Base-by-base conservation (phyloP, 805 yeast genomes). In the Saccharomycopsis synnaedendra region DNA sequence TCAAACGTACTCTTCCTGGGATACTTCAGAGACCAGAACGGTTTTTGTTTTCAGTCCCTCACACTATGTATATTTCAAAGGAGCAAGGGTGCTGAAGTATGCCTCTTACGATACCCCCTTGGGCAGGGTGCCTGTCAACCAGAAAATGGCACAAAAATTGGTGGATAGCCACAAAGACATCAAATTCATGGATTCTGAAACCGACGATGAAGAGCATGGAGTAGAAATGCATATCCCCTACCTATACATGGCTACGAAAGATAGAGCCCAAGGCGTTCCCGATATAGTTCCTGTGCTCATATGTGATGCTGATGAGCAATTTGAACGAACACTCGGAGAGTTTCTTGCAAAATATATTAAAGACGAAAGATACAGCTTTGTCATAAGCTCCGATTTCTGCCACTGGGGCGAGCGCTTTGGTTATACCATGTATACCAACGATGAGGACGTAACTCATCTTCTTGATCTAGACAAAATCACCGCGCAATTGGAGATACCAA, bases 211-310 rank as follows among this genome's bases (percentile, higher is more conserved):
- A 11, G 98, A 93, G 61, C 98, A 93, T 61, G 82, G 93, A 45
- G 76, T 93, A 57, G 98, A 93, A 58, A 85, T 93, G 96, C 97
- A 93, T 63, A 73, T 82, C 59, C 96, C 97, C 0, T 80, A 76
- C 51, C 65, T 85, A 5, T 71, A 75, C 56, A 71, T 75, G 50
- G 64, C 72, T 46, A 69, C 80, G 6, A 56, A 65, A 28, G 56
- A 58, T 45, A 45, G 58, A 3, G 51, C 63, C 3, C 63, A 49
- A 53, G 69, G 55, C n/a, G 54, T 45, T 52, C 81, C 69, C 9
- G 62, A 60, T 34, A 74, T 90, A 5, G 71, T 93, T 2, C 98
- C 98, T 0, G 75, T 93, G 41, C 69, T 90, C 74, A 72, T 93
- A 4, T 81, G 95, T 28, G 78, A 77, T 9, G 66, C 81, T 35